Evolutionary conservation across 2,329 filamentous ascomycete species (phyloP), one percentile per base, ranked within the genome.

Genomic region (Aspergillus tubingensis): DNA sequence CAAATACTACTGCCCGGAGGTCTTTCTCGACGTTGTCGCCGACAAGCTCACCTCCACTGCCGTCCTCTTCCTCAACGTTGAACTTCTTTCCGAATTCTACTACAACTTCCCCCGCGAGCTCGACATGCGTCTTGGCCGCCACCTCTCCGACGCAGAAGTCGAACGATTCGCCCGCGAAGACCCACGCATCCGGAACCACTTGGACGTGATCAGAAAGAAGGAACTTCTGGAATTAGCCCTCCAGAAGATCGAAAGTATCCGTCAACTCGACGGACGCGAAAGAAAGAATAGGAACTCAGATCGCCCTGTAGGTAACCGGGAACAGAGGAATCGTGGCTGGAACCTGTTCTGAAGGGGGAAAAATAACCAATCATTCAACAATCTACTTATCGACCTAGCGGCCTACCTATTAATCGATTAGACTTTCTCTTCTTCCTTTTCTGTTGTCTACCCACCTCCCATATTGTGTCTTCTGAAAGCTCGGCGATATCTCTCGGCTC

Each of bases 21-120:
- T 99, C 15, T 99, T 99, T 81, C 86, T 99, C n/a, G 93, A 99
- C 71, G 92, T 96, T 3, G 95, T 96, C 2, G 93, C 95, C 1
- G 91, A 93, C 67, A 98, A 98, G 78, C 85, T 99, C 52, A 96
- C 94, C 3, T 90, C 92, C 1, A 99, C 95, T 0, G 94, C 95
- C 2, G 95, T 99, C 8, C 86, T 99, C 0, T 99, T 99, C 82
- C 85, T 99, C 30, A 97, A 99, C 71, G 95, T 98, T 10, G 96
- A 99, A 79, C 85, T 99, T 19, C 85, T 99, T 17, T 94, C 91
- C 2, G 96, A 99, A 72, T 99, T 98, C 75, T 97, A 96, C 80
- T 96, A 97, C 79, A 92, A 95, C 73, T 99, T 99, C 77, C 95
- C 95, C 0, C 86, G 95, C 41, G 92, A 97, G 74, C 85, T 99